Conservation (phyloP, 164 flowering plant genomes). For the Tinospora cordifolia region DNA sequence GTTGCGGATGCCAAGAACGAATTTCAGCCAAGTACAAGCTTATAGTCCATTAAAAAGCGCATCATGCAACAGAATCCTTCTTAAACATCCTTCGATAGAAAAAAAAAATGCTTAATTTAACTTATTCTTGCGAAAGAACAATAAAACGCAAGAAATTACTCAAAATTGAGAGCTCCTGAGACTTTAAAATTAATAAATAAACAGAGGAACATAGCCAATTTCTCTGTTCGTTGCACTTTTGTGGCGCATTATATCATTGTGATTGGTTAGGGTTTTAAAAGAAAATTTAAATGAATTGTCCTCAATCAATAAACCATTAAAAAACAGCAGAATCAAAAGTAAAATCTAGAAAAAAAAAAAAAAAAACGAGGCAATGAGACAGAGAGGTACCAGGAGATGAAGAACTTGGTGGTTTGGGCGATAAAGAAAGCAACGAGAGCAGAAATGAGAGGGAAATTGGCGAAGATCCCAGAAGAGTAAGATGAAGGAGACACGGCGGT, state of each 20-base stretch:
- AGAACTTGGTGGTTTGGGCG: constrained; percentile 59
- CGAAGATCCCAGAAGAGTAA: constrained; percentile 20
- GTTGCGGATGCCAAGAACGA: too few species aligned
- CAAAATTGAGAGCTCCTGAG: too few species aligned
- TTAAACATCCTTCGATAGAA: too few species aligned
- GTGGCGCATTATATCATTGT: neutral
- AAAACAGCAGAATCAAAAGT: neutral
- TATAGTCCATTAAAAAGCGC: too few species aligned
- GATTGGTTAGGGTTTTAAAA: neutral
- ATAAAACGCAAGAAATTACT: too few species aligned
- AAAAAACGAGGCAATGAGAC: neutral
- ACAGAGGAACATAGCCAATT: too few species aligned
- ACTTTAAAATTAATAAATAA: too few species aligned
- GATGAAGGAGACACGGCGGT: constrained; percentile 17
- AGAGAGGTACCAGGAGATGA: constrained; percentile 52
- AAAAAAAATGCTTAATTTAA: too few species aligned
- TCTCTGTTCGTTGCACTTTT: too few species aligned
- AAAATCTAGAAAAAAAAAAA: neutral
- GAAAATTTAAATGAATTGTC: neutral
- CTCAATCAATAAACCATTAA: neutral
- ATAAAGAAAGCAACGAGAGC: constrained; percentile 51
- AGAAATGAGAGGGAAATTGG: constrained; percentile 52
- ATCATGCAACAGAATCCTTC: too few species aligned
- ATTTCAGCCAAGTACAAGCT: too few species aligned
- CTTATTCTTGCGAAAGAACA: too few species aligned